Evolutionary conservation across 1,284 basidiomycete species (phyloP), one percentile per base, ranked within the genome.

Genomic region (Ganoderma lingzhi): DNA sequence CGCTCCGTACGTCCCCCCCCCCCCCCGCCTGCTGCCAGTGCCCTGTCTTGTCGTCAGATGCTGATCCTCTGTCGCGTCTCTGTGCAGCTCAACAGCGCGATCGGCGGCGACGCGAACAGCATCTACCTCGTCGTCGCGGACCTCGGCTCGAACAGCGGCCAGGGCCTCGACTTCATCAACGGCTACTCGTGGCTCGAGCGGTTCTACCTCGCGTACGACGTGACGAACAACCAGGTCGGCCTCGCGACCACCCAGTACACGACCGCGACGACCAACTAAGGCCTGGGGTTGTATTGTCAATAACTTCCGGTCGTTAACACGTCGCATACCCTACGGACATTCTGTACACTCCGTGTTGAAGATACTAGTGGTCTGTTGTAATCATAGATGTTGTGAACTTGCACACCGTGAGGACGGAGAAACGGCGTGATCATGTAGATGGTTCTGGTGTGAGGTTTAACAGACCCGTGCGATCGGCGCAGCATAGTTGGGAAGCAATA

Each of bases 91-190:
- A 88, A 88, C 76, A 76, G 77, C 14, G 71, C 70, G 9, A 82
- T 88, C 56, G 86, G 86, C 56, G 86, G 86, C 28, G 76, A 76
- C 3, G 72, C 73, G 6, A 75, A 74, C 63, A 77, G 78, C 66
- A 85, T 86, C 67, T 87, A 87, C 71, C 82, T 86, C 65, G 79
- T 86, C 69, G 82, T 87, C 23, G 79, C 71, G 63, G 76, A 85
- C 71, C 67, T 85, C 60, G 83, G 84, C 14, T 58, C 42, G 62
- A 32, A 75, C 0, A 77, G 77, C 59, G 82, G 84, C 1, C 64
- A 42, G 10, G 75, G 75, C 19, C 64, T 76, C 44, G 73, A 76
- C 64, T 75, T 76, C 64, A 73, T 76, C 71, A 67, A 69, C 59
- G 72, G 72, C 48, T 62, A 66, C 45, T 44, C 66, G 14, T 75